These are phyloP conservation scores for Cryphonectria radicalis DNA, from an alignment of 2,329 filamentous ascomycete genomes.

Conservation along the genomic window DNA sequence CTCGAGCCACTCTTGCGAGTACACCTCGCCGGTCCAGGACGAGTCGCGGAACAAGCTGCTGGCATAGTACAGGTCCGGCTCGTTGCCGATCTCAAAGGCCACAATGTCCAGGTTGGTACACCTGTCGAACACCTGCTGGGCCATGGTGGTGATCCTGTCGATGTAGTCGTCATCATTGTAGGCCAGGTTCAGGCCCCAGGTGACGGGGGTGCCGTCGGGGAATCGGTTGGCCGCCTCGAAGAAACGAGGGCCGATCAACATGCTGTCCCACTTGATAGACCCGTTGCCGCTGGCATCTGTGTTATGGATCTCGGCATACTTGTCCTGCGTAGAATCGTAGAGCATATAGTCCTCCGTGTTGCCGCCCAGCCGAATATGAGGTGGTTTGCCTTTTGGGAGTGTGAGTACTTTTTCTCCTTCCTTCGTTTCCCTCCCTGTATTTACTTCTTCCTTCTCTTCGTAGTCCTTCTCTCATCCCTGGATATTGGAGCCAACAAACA, in stretches of 20 bases:
- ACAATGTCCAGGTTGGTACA: constrained; percentile 35
- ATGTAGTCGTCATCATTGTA: constrained; percentile 49
- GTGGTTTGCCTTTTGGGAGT: constrained; percentile 44
- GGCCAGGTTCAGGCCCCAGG: constrained; percentile 54
- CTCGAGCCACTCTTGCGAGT: constrained; percentile 50
- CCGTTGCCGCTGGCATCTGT: constrained; percentile 44
- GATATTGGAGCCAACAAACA: neutral
- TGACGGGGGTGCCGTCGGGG: constrained; percentile 53
- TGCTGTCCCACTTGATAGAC: constrained; percentile 45
- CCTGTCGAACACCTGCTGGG: constrained; percentile 35
- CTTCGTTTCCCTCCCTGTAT: neutral
- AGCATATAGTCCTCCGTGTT: constrained; percentile 57
- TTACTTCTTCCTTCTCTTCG: no score
- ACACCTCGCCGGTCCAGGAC: constrained; percentile 47
- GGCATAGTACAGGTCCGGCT: constrained; percentile 38
- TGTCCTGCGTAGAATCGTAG: constrained; percentile 42
- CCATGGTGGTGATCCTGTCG: constrained; percentile 47
- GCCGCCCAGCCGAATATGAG: constrained; percentile 54
- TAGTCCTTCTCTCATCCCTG: no score
- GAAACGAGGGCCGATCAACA: constrained; percentile 51
- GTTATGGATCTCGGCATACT: constrained; percentile 45
- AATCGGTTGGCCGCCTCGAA: constrained; percentile 53
- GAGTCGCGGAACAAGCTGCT: constrained; percentile 50
- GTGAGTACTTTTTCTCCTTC: neutral
- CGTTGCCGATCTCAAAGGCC: constrained; percentile 39